A percentile compares a stretch with the other conserved stretches of the same genome.
Conservation (phyloP, 73 alveolate genomes). For the Paramecium pentaurelia region DNA sequence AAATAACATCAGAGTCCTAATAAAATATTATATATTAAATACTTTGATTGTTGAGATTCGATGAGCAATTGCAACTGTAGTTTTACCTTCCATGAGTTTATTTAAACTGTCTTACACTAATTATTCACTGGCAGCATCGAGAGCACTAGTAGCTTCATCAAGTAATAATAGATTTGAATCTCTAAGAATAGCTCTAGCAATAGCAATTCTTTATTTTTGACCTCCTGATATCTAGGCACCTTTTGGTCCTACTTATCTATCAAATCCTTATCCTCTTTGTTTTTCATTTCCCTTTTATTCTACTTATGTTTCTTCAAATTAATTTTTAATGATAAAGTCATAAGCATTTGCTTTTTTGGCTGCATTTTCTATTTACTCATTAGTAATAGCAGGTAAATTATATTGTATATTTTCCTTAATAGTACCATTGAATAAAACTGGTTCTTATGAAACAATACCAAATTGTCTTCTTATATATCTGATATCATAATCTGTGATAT, state of each 20-base stretch:
- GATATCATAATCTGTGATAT: slow-evolving; percentile 79
- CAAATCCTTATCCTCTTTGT: slow-evolving; percentile 55
- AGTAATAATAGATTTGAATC: slow-evolving; percentile 70
- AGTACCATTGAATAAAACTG: slow-evolving; percentile 81
- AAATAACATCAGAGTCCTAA: slow-evolving; percentile 47
- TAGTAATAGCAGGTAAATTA: slow-evolving; percentile 71
- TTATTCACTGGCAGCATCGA: slow-evolving; percentile 73
- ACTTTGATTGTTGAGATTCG: slow-evolving; percentile 74
- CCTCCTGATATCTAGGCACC: slow-evolving; percentile 86
- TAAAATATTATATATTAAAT: neutral
- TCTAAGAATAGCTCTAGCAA: slow-evolving; percentile 79
- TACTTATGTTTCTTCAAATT: neutral
- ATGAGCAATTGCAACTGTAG: slow-evolving; percentile 74
- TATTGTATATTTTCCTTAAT: slow-evolving; percentile 86
- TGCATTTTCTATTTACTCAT: slow-evolving; percentile 69
- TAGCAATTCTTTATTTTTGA: slow-evolving; percentile 79
- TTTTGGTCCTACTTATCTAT: slow-evolving; percentile 69
- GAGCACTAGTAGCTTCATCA: slow-evolving; percentile 85
- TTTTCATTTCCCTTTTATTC: slow-evolving; percentile 26
- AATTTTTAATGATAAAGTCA: slow-evolving; percentile 64
- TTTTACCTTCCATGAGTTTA: slow-evolving; percentile 70
- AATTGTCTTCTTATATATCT: slow-evolving; percentile 76
- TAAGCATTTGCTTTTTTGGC: slow-evolving; percentile 67
- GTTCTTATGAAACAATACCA: slow-evolving; percentile 96
- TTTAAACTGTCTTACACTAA: slow-evolving; percentile 66